phyloP scores from a whole-genome alignment of 805 yeast genomes.

The Lipomyces orientalis region DNA sequence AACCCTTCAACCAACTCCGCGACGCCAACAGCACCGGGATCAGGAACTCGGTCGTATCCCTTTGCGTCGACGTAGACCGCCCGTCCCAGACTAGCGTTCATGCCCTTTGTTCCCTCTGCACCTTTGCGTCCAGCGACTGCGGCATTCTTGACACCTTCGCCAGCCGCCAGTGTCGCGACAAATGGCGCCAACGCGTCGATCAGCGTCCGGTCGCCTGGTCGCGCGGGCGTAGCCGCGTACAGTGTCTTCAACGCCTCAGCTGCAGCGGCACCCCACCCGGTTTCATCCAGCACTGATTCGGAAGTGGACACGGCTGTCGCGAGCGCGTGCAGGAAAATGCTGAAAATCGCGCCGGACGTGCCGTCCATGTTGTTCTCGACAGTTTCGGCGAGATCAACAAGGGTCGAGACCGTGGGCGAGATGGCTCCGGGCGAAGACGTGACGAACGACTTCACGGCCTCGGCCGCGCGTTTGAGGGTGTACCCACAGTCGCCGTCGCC shows the following conservation, averaged over 20 bases:
- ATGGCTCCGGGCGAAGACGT: conserved; percentile 45
- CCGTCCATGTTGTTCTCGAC: conserved; percentile 93
- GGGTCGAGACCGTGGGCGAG: conserved; percentile 56
- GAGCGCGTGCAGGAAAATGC: conserved; percentile 81
- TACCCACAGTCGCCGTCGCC: conserved; percentile 99
- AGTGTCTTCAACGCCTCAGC: conserved; percentile 69
- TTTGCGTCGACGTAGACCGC: conserved; percentile 79
- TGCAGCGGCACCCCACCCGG: conserved; percentile 42
- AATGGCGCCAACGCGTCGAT: conserved; percentile 91
- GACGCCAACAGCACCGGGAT: conserved; percentile 93
- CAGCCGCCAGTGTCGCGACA: conserved; percentile 60
- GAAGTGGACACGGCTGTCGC: conserved; percentile 48
- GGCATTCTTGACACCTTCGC: conserved; percentile 64
- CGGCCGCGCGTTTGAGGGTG: conserved; percentile 82
- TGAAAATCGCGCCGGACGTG: conserved; percentile 91
- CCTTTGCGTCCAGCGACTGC: conserved; percentile 73
- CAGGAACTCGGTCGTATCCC: conserved; percentile 61
- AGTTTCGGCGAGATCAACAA: conserved; percentile 76
- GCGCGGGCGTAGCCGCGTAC: conserved; percentile 85
- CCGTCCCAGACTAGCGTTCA: conserved; percentile 89
- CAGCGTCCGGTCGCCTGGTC: conserved; percentile 86
- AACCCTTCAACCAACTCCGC: conserved; percentile 61
- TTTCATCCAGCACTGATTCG: conserved; percentile 21
- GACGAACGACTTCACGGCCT: conserved; percentile 66
- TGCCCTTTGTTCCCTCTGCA: conserved; percentile 72